Evolutionary conservation across 495 filamentous ascomycete genomes (phyloP).

Genomic region (Oidiodendron maius): DNA sequence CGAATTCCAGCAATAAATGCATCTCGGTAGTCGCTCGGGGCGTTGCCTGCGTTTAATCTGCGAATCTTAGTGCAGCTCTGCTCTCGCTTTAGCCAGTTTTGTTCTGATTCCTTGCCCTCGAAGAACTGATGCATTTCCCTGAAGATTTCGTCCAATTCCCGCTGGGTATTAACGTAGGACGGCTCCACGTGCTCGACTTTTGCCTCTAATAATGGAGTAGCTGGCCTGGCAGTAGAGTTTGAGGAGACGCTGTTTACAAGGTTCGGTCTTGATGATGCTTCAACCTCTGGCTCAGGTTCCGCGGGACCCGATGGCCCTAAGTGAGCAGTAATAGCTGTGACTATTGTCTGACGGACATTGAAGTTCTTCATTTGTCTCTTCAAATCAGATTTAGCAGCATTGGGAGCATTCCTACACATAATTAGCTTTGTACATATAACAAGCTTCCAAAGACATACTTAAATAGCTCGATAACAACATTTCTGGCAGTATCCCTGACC

Average conservation of each 20-base stretch:
- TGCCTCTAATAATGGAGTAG: slow-evolving; percentile 45
- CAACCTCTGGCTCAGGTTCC: slow-evolving; percentile 32
- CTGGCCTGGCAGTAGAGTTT: slow-evolving; percentile 36
- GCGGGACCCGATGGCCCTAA: slow-evolving; percentile 52
- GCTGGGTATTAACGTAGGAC: slow-evolving; percentile 67
- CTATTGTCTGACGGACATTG: slow-evolving; percentile 80
- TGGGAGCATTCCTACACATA: slow-evolving; percentile 59
- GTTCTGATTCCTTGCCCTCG: slow-evolving; percentile 84
- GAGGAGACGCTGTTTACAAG: slow-evolving; percentile 46
- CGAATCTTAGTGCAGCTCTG: slow-evolving; percentile 70
- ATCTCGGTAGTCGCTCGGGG: slow-evolving; percentile 65
- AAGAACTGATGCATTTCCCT: slow-evolving; percentile 74
- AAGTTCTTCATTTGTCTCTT: slow-evolving; percentile 73
- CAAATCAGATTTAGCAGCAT: slow-evolving; percentile 79
- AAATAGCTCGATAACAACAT: slow-evolving; percentile 78
- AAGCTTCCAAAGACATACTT: slow-evolving; percentile 40
- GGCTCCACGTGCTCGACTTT: slow-evolving; percentile 71
- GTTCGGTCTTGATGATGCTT: slow-evolving; percentile 31
- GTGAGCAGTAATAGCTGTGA: slow-evolving; percentile 66
- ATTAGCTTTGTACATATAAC: slow-evolving; percentile 2
- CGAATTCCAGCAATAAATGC: slow-evolving; percentile 65
- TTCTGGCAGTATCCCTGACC: slow-evolving; percentile 79
- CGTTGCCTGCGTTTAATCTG: slow-evolving; percentile 76
- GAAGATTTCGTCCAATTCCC: slow-evolving; percentile 80
- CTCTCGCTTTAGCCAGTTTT: slow-evolving; percentile 85